Conservation (phyloP, 2,329 filamentous ascomycete genomes). For the Aspergillus aculeatus region DNA sequence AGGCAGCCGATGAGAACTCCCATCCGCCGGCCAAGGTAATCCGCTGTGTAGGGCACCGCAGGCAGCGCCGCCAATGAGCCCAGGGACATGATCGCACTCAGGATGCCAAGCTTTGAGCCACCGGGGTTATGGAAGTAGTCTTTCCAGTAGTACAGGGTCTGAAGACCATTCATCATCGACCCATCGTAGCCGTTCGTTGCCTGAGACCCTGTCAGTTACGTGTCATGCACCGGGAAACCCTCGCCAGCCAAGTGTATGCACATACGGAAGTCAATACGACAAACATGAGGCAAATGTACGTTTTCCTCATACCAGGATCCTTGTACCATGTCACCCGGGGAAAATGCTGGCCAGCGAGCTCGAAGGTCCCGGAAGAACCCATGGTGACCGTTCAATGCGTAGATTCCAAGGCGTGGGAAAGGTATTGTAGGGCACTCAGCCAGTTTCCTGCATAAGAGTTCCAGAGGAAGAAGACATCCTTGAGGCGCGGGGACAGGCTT, state of each 20-base stretch:
- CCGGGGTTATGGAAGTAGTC: constrained; percentile 43
- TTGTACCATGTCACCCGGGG: constrained; percentile 27
- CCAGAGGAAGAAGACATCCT: neutral
- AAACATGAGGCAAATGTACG: constrained; percentile 24
- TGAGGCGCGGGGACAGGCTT: neutral
- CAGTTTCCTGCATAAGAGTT: neutral
- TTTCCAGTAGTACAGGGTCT: constrained; percentile 45
- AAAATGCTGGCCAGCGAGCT: constrained; percentile 23
- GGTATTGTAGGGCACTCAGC: neutral
- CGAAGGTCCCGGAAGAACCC: constrained; percentile 16
- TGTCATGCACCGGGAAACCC: neutral
- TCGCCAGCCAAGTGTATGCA: neutral
- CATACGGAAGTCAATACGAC: constrained; percentile 24
- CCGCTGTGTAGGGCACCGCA: constrained; percentile 49
- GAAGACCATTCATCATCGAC: constrained; percentile 49
- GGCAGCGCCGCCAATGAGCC: constrained; percentile 51
- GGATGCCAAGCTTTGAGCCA: constrained; percentile 42
- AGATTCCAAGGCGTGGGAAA: neutral
- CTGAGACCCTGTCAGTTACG: neutral
- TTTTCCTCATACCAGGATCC: constrained; percentile 22
- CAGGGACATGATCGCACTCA: constrained; percentile 48
- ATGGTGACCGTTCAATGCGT: constrained; percentile 6
- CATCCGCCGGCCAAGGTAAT: constrained; percentile 48
- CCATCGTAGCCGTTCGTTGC: constrained; percentile 44
- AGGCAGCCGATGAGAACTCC: constrained; percentile 46